These are phyloP conservation scores for Didymella keratinophila DNA, from an alignment of 2,329 filamentous ascomycete genomes.

Conservation along the genomic window DNA sequence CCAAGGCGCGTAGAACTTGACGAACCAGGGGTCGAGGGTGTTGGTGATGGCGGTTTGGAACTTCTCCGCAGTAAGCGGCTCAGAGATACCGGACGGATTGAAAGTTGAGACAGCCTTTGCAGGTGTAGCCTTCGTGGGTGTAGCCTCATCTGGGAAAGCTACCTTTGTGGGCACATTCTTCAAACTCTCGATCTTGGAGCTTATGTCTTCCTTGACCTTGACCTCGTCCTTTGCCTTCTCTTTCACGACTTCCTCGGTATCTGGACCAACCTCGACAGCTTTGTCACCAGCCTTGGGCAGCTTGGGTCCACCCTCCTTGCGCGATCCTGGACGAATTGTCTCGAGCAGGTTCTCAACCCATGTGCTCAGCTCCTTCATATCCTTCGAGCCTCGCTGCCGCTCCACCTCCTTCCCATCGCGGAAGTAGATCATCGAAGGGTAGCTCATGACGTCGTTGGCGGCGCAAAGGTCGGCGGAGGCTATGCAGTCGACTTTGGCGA, in stretches of 20 bases:
- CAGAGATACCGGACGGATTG: conserved; percentile 78
- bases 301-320: conserved; percentile 70
- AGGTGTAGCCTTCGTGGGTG: conserved; percentile 35
- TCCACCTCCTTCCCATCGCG: conserved; percentile 76
- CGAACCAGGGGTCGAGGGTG: conserved; percentile 92
- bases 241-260: conserved; percentile 47
- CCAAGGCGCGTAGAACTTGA: conserved; percentile 99
- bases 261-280: conserved; percentile 53
- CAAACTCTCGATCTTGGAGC: conserved; percentile 19
- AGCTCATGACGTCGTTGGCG: conserved; percentile 71
- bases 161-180: conserved; percentile 37
- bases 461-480: conserved; percentile 80
- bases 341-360: conserved; percentile 82
- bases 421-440: conserved; percentile 80
- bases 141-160: conserved; percentile 29
- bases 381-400: conserved; percentile 70
- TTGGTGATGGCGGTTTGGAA: conserved; percentile 88
- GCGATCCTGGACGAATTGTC: conserved; percentile 78
- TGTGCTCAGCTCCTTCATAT: conserved; percentile 70
- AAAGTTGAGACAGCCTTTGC: conserved; percentile 48
- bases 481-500: conserved; percentile 85
- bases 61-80: conserved; percentile 79
- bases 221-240: conserved; percentile 41
- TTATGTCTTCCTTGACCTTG: conserved; percentile 23
- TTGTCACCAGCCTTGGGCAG: conserved; percentile 75